These are phyloP conservation scores for Chaetomium olivaceum DNA, from an alignment of 2,329 filamentous ascomycete species.

Conservation along the genomic window DNA sequence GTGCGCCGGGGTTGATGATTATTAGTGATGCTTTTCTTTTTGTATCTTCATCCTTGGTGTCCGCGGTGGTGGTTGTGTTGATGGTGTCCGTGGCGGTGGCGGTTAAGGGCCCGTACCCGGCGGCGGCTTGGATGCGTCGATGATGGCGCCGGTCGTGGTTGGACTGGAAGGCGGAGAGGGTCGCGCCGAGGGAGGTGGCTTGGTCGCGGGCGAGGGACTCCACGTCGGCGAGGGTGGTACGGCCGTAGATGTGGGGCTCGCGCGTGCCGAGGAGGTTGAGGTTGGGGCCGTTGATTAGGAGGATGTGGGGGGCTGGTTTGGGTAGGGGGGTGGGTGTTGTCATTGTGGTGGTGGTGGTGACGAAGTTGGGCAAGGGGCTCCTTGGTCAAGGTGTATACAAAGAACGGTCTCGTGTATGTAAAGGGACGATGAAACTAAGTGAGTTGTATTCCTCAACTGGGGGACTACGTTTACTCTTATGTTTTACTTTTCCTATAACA, in stretches of 20 bases:
- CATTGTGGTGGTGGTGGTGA: background rate
- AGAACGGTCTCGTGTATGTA: background rate
- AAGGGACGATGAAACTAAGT: background rate
- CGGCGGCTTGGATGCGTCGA: constrained; percentile 72
- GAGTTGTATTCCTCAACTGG: background rate
- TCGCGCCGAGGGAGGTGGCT: constrained; percentile 48
- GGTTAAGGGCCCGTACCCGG: constrained; percentile 38
- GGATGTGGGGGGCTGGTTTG: constrained; percentile 49
- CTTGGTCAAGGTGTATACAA: background rate
- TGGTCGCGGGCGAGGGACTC: constrained; percentile 51
- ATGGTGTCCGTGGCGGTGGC: background rate
- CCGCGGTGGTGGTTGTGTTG: too few relatives aligned
- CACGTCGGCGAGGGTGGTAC: constrained; percentile 66
- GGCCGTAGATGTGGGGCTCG: constrained; percentile 73
- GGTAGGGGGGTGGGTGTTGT: constrained; percentile 25
- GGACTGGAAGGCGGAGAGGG: constrained; percentile 66
- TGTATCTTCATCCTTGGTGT: too few relatives aligned
- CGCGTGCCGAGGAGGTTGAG: constrained; percentile 76
- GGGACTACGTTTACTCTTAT: background rate
- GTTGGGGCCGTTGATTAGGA: constrained; percentile 80
- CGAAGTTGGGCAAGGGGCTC: background rate
- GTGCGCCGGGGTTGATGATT: constrained; percentile 74
- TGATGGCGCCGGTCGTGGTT: constrained; percentile 74
- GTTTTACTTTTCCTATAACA: background rate
- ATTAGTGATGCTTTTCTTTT: constrained; percentile 59